Conservation (phyloP, 345 rosid genomes). For the Eucalyptus regnans region DNA sequence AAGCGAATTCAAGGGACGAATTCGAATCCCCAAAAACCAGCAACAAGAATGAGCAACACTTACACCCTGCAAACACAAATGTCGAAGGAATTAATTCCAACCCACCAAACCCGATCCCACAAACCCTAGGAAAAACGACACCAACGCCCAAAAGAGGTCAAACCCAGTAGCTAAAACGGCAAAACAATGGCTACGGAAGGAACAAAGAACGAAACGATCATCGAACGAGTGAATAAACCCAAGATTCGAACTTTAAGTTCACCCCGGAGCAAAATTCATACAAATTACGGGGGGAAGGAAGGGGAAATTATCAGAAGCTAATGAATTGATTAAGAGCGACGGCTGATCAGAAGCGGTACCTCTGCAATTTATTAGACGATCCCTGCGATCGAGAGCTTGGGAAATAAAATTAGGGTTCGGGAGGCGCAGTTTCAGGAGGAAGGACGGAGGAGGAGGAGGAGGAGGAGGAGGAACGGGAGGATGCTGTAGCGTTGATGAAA, state of each 20-base stretch:
- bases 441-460: not conserved
- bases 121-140: not conserved
- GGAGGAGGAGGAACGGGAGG: not conserved
- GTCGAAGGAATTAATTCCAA: not conserved
- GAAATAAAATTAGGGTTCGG: not conserved
- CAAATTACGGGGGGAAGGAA: not conserved
- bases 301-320: not conserved
- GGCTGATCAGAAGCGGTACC: not conserved
- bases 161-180: not conserved
- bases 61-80: not conserved
- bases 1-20: not conserved
- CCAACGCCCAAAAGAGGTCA: not conserved
- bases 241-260: not conserved
- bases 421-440: not conserved
- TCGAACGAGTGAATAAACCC: not conserved
- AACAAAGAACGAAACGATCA: not conserved
- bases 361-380: not conserved
- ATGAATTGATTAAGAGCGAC: not conserved
- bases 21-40: not conserved
- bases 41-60: not conserved
- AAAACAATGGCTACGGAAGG: not conserved
- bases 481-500: not conserved
- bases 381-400: not conserved
- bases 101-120: not conserved
- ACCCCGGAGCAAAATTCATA: not conserved